Evolutionary conservation across 129 eudicot genomes (phyloP), one percentile per base, ranked within the genome.

Genomic region (Logfia minima): DNA sequence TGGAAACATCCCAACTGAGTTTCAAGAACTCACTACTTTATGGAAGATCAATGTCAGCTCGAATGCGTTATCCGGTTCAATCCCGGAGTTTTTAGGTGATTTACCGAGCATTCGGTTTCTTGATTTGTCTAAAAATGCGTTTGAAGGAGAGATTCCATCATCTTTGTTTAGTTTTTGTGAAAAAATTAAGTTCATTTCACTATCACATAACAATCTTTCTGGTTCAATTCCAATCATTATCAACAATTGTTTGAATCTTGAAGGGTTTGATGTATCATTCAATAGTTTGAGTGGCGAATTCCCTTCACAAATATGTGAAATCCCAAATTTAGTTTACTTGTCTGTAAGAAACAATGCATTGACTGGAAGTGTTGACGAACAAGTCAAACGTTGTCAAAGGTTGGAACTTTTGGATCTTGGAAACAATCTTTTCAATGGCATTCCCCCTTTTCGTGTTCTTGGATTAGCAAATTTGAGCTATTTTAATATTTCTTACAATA

Each of bases 21-120:
- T 83, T 83, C 89, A 89, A 32, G 86, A 84, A 48, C 89, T 94
- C 76, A 83, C 81, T 14, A 55, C 93, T 48, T 77, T 94, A 66
- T 94, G 98, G 98, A 94, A 94, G 93, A 81, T 91, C 72, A 94
- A 94, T 80, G 84, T 94, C 21, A 94, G 97, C 75, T 87, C 96
- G 52, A 94, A 94, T 80, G 93, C 94, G 2, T 86, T 94, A 52
- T 91, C 93, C 32, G 98, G 98, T 72, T 66, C 86, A 63, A 87
- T 94, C 79, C 98, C 98, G 29, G 96, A 84, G 48, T 88, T 89
- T 86, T 72, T 91, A 74, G 96, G 97, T 68, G 83, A 80, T 74
- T 83, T 94, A 55, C 82, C 88, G 10, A 91, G 88, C 76, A 87
- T 93, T 63, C 83, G 98, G 80, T 91, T 91, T 76, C 92, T 93